phyloP scores from a whole-genome alignment of 495 filamentous ascomycete genomes.

The Tuber umbilicatum region DNA sequence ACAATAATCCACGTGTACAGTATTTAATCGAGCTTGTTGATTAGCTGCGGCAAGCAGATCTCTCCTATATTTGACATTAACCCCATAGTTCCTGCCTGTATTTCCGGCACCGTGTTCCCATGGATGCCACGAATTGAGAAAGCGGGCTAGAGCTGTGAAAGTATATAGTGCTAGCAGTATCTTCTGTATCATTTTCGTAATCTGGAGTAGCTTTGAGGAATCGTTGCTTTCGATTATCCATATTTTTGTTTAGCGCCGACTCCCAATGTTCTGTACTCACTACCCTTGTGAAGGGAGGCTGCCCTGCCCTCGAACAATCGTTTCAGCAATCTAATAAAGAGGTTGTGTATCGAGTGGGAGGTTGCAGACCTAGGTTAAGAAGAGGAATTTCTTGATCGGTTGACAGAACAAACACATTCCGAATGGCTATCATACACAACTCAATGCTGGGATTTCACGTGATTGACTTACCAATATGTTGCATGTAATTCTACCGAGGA shows the following conservation, averaged over 20 bases:
- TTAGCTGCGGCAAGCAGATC: neutral
- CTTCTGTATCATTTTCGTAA: neutral
- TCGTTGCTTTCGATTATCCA: neutral
- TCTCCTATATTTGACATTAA: neutral
- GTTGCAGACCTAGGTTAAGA: neutral
- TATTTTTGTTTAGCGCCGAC: neutral
- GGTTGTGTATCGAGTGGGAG: neutral
- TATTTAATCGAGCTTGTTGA: neutral
- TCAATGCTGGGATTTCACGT: neutral
- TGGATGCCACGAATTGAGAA: neutral
- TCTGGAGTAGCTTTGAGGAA: neutral
- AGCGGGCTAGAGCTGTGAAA: neutral
- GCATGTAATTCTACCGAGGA: neutral
- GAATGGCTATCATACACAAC: neutral
- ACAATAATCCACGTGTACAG: neutral
- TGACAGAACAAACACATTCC: neutral
- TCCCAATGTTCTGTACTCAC: neutral
- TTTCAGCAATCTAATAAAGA: neutral
- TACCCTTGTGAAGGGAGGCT: neutral
- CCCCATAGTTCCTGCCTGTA: neutral
- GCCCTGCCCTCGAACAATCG: neutral
- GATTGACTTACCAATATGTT: neutral
- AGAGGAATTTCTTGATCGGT: neutral
- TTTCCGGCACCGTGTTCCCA: neutral
- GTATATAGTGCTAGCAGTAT: neutral